phyloP scores from a whole-genome alignment of 1,284 basidiomycete species.

The Gomphus sp. region DNA sequence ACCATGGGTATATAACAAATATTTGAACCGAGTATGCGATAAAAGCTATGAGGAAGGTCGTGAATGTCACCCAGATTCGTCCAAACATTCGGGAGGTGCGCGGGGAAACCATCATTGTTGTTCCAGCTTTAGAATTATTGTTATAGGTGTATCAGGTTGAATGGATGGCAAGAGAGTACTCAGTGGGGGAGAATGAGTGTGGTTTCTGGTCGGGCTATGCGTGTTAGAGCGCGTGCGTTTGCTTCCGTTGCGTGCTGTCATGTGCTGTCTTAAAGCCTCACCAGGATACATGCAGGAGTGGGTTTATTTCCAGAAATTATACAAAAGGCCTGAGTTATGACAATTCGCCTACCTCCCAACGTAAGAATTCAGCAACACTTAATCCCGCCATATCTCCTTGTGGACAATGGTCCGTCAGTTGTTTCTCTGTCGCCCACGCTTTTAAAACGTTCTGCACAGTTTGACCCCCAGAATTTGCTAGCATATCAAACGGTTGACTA shows the following conservation, averaged over 20 bases:
- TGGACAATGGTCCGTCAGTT: slow-evolving; percentile 30
- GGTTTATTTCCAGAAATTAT: background rate
- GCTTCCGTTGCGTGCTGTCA: background rate
- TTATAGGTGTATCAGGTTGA: background rate
- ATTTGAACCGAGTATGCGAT: slow-evolving; percentile 85
- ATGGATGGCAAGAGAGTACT: background rate
- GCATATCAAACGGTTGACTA: slow-evolving; percentile 78
- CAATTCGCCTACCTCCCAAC: slow-evolving; percentile 57
- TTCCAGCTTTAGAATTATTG: background rate
- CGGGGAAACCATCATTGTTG: slow-evolving; percentile 1
- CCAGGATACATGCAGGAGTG: too few relatives aligned
- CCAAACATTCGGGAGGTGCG: slow-evolving; percentile 34
- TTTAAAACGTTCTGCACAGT: slow-evolving; percentile 56
- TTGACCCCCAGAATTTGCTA: slow-evolving; percentile 41
- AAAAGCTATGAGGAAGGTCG: slow-evolving; percentile 74
- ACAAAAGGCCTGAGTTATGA: background rate
- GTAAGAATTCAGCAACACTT: slow-evolving; percentile 52
- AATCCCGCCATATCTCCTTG: slow-evolving; percentile 33
- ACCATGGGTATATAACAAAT: slow-evolving; percentile 90
- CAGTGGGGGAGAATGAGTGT: background rate
- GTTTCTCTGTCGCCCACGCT: slow-evolving; percentile 57
- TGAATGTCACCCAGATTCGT: slow-evolving; percentile 58
- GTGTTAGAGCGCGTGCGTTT: background rate
- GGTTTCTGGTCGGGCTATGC: background rate
- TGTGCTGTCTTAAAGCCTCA: too few relatives aligned